Base-by-base conservation (phyloP, 148 eudicot species). In the Salicornia ramosissima region DNA sequence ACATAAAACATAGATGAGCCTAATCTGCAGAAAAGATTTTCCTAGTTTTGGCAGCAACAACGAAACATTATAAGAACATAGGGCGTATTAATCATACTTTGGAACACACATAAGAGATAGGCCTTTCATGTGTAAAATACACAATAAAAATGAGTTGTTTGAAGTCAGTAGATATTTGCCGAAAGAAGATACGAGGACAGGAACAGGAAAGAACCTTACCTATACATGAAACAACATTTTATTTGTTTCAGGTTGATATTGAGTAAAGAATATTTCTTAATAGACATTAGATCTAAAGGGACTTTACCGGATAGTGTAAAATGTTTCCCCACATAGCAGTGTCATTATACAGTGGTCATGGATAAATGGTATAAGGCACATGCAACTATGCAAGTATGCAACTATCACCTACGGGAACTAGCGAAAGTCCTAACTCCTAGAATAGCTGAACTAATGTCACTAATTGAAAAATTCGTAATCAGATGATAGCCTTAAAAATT, bases 251-350 rank as follows among this genome's bases (percentile, higher is more conserved):
- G 26, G 60, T 64, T 52, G 26, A 33, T 50, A 67, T 6, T 42
- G 54, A 58, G 46, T 60, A 19, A 36, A 30, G 13, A 36, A 51
- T 39, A 11, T 9, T 39, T 39, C 33, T 13, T 39, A 29, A 34
- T 19, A 36, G 14, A 22, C 10, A 26, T 60, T n/a, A 68, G 66
- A n/a, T 40, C 43, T 21, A 68, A 40, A 49, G 49, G 64, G 58
- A 26, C 39, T 68, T 57, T 54, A 30, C 6, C 14, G 25, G 34
- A 39, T 30, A 29, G n/a, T n/a, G n/a, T n/a, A n/a, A n/a, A n/a
- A n/a, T n/a, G n/a, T n/a, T n/a, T n/a, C 70, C 58, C 71, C 64
- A 65, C 76, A 42, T 43, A 51, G 14, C 30, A 66, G 19, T 24
- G 5, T 19, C 42, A 33, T 56, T 21, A 58, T 58, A 47, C 62